Base-by-base conservation (phyloP, 257 asterid genomes). In the Petrea volubilis region DNA sequence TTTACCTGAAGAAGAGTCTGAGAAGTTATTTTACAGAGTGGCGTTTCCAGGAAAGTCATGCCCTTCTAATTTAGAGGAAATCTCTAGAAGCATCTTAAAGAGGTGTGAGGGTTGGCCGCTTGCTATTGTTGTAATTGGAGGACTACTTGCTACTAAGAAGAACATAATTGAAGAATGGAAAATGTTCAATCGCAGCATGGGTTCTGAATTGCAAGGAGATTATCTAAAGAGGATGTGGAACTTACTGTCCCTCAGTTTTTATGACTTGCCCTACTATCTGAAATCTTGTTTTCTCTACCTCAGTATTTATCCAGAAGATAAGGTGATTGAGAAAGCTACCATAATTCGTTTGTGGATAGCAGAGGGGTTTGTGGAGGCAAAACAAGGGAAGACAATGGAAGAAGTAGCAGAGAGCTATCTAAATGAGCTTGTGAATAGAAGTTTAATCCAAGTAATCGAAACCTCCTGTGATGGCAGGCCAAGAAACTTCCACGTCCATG, bases 371-470 rank as follows among this genome's bases (percentile, higher is more conserved):
- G n/a, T n/a, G n/a, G n/a, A n/a, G n/a, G n/a, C n/a, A n/a, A n/a
- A n/a, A n/a, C n/a, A n/a, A n/a, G n/a, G n/a, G n/a, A n/a, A n/a
- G n/a, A n/a, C n/a, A n/a, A n/a, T 31, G 68, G 76, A 64, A 25
- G 80, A 82, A 44, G 71, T 72, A 15, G 84, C 76, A 5, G 60
- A 59, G 50, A 0, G 20, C 4, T 82, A 76, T 51, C 75, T 82
- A 4, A 18, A 51, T 27, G 78, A 79, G 47, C 78, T 79, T 33
- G 5, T 40, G 3, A 66, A 58, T n/a, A 60, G 80, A 77, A 79
- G 78, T 61, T 59, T 82, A 41, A 51, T 79, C 38, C 87, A 76
- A 50, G 72, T 66, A 17, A 46, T 55, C 14, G 1, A 12, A 2
- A 67, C 9, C 23, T 0, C 11, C 8, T 0, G 0, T 14, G 77